Evolutionary conservation across 1,284 basidiomycete species (phyloP).

Genomic region (Ganoderma lucidum): DNA sequence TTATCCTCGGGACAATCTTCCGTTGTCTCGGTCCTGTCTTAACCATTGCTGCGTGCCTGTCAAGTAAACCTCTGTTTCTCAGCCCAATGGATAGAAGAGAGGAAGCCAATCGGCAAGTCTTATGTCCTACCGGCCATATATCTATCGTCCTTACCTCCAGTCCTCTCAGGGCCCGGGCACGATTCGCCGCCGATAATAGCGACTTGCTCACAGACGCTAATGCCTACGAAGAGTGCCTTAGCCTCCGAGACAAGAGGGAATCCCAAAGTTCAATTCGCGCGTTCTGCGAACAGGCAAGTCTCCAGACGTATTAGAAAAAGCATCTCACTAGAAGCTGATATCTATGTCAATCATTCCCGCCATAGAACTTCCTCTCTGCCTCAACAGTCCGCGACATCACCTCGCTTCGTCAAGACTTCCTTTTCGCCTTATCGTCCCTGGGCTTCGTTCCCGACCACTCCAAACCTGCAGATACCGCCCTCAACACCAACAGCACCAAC

Average conservation of each 20-base stretch:
- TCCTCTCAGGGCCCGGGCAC: conserved; percentile 65
- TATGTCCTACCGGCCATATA: neutral
- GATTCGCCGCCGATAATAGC: conserved; percentile 78
- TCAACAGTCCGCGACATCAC: conserved; percentile 85
- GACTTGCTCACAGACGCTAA: conserved; percentile 87
- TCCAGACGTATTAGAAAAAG: neutral
- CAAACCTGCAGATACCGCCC: conserved; percentile 51
- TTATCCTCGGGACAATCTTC: conserved; percentile 85
- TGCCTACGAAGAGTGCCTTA: conserved; percentile 77
- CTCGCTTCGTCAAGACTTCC: conserved; percentile 81
- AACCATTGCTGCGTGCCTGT: conserved; percentile 86
- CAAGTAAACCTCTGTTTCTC: conserved; percentile 87
- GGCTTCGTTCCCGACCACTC: conserved; percentile 69
- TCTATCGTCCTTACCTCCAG: neutral
- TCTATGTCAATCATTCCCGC: neutral
- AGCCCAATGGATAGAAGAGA: conserved; percentile 87
- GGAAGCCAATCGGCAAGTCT: conserved; percentile 71
- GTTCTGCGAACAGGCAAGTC: conserved; percentile 82
- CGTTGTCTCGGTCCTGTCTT: conserved; percentile 80
- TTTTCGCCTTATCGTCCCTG: conserved; percentile 75
- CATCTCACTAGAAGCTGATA: neutral
- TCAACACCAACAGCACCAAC: conserved; percentile 70
- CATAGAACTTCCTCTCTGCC: conserved; percentile 84
- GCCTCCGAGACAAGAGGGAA: conserved; percentile 59
- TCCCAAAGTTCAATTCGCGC: conserved; percentile 55